Conservation (phyloP, 768 basidiomycete genomes). For the Boletus rubescentipes region DNA sequence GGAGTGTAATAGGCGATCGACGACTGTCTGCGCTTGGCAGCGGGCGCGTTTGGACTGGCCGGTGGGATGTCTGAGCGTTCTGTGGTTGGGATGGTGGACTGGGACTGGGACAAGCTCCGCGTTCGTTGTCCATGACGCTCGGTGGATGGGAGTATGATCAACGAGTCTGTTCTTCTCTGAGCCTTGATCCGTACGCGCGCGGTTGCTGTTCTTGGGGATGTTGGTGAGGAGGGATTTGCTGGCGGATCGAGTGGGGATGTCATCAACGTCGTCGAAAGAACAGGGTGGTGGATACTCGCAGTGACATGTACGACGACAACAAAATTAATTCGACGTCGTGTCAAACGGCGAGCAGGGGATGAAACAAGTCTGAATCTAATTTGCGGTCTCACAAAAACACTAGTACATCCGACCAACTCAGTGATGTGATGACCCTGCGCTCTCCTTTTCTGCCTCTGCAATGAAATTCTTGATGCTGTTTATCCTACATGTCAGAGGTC, state of each 20-base stretch:
- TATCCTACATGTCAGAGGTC: constrained; percentile 45
- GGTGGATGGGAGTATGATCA: not conserved
- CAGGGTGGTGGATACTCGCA: not conserved
- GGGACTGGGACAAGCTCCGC: constrained; percentile 5
- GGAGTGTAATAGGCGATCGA: constrained; percentile 32
- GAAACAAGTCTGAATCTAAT: constrained; percentile 5
- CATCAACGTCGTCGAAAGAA: constrained; percentile 2
- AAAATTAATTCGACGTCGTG: not conserved
- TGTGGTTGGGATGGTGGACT: not conserved
- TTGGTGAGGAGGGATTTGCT: constrained; percentile 19
- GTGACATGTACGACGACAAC: not conserved
- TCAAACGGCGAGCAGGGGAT: not conserved
- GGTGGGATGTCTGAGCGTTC: not conserved
- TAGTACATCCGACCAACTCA: constrained; percentile 16
- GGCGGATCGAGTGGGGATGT: not conserved
- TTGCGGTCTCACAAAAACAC: constrained; percentile 4
- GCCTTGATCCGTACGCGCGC: constrained; percentile 16
- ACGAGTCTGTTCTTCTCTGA: not conserved
- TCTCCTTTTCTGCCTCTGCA: constrained; percentile 79
- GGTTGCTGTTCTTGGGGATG: constrained; percentile 13
- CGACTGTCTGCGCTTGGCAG: constrained; percentile 23
- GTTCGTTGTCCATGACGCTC: not conserved
- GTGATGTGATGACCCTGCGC: constrained; percentile 40
- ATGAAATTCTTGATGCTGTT: constrained; percentile 79
- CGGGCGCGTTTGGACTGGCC: not conserved